A percentile compares a stretch with the other conserved stretches of the same genome.
Conservation (phyloP, 805 yeast species). For the Blastobotrys attinorum region DNA sequence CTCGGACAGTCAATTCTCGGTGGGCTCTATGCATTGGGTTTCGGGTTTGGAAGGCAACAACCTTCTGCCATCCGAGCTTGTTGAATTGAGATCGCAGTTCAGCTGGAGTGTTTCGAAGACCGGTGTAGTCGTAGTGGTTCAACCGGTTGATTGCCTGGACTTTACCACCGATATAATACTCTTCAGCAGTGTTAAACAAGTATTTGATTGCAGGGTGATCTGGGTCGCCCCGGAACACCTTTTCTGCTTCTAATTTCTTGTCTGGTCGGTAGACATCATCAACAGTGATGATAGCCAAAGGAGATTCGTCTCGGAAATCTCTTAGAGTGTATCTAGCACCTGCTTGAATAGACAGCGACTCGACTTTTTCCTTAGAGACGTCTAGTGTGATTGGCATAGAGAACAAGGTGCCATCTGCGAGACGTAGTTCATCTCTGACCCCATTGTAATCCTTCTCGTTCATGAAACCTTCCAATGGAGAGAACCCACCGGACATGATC, state of each 20-base stretch:
- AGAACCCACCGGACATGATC: conserved; percentile 88
- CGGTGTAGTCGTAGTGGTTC: conserved; percentile 83
- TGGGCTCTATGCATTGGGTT: conserved; percentile 99
- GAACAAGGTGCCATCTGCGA: conserved; percentile 74
- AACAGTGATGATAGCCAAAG: conserved; percentile 75
- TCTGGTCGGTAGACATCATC: conserved; percentile 76
- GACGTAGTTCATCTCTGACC: conserved; percentile 60
- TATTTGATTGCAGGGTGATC: conserved; percentile 91
- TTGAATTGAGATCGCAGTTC: conserved; percentile 81
- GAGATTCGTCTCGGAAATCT: conserved; percentile 73
- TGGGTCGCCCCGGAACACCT: conserved; percentile 92
- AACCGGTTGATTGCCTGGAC: conserved; percentile 79
- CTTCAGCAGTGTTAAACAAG: conserved; percentile 67
- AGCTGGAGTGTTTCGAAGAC: conserved; percentile 80
- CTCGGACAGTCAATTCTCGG: conserved; percentile 90
- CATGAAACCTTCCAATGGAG: conserved; percentile 73
- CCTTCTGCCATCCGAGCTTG: conserved; percentile 74
- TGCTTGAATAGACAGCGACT: conserved; percentile 31
- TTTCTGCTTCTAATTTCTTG: conserved; percentile 69
- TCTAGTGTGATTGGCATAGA: conserved; percentile 90
- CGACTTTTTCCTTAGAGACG: conserved; percentile 46
- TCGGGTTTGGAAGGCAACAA: conserved; percentile 96
- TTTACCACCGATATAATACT: conserved; percentile 80
- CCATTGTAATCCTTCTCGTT: conserved; percentile 59
- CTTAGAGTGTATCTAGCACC: conserved; percentile 65